Conservation (phyloP, 2,329 filamentous ascomycete species). For the Macrophomina pseudophaseolina region DNA sequence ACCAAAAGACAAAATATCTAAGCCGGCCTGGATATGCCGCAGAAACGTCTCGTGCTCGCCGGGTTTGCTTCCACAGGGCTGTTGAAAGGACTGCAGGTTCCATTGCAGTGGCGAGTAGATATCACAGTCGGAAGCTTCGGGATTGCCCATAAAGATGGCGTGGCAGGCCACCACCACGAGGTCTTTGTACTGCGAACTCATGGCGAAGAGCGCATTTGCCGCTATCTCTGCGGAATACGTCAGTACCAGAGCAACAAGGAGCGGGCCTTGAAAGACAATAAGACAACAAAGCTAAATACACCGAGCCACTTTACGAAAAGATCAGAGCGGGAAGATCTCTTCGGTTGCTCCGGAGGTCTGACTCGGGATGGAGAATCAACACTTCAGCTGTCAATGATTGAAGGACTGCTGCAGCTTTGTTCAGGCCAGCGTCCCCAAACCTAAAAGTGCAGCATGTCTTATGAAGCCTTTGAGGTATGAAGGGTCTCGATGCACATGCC, state of each 20-base stretch:
- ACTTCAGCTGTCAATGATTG: too few species aligned
- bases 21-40: conserved; percentile 71
- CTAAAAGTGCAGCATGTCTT: neutral
- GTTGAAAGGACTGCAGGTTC: conserved; percentile 77
- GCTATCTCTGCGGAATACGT: neutral
- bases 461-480: neutral
- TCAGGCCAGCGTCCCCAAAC: neutral
- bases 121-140: conserved; percentile 36
- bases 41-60: conserved; percentile 81
- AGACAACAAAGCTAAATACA: neutral
- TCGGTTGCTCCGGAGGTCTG: too few species aligned
- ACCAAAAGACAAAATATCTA: conserved; percentile 57
- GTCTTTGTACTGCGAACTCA: conserved; percentile 42
- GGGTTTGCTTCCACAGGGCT: conserved; percentile 45
- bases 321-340: too few species aligned
- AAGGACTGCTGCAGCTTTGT: neutral
- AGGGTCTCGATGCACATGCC: neutral
- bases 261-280: neutral
- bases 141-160: conserved; percentile 69
- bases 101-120: conserved; percentile 51
- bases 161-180: conserved; percentile 85
- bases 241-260: neutral
- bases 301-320: too few species aligned
- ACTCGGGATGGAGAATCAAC: too few species aligned
- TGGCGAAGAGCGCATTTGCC: neutral